These are phyloP conservation scores for Pichia nakasei DNA, from an alignment of 805 yeast species.

Conservation along the genomic window DNA sequence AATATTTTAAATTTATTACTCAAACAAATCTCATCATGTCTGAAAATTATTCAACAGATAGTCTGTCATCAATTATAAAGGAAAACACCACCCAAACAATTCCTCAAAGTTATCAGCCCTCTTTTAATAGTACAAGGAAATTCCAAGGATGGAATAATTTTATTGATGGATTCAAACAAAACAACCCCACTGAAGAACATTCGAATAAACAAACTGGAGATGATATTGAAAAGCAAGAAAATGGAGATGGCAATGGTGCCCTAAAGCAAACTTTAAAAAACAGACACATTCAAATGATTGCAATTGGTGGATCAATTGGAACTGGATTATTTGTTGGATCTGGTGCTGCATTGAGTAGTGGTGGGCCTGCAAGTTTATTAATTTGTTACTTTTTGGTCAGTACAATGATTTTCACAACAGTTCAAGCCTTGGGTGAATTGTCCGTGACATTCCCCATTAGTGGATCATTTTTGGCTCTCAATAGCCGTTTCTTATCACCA, in stretches of 20 bases:
- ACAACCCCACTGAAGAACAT: background rate
- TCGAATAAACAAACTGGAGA: constrained; percentile 4
- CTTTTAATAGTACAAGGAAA: too few species aligned
- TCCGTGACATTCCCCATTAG: constrained; percentile 49
- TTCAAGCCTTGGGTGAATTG: constrained; percentile 54
- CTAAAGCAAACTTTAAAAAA: constrained; percentile 41
- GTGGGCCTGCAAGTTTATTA: constrained; percentile 62
- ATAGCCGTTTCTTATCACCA: constrained; percentile 46
- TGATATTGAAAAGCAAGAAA: constrained; percentile 33
- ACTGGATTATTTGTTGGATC: constrained; percentile 71
- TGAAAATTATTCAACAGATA: background rate
- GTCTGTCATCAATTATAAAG: background rate
- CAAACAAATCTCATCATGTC: background rate
- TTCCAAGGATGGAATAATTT: constrained; percentile 6
- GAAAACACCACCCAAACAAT: background rate
- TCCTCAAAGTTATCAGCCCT: too few species aligned
- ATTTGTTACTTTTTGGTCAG: constrained; percentile 51
- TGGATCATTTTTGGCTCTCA: constrained; percentile 48
- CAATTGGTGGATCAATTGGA: constrained; percentile 73
- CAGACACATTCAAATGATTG: constrained; percentile 68
- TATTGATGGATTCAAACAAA: constrained; percentile 20
- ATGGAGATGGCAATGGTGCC: constrained; percentile 38
- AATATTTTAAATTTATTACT: too few species aligned
- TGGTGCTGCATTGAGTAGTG: constrained; percentile 45
- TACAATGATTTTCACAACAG: constrained; percentile 46